phyloP scores from a whole-genome alignment of 192 early-diverging fungal genomes.

The Coemansia sp. region DNA sequence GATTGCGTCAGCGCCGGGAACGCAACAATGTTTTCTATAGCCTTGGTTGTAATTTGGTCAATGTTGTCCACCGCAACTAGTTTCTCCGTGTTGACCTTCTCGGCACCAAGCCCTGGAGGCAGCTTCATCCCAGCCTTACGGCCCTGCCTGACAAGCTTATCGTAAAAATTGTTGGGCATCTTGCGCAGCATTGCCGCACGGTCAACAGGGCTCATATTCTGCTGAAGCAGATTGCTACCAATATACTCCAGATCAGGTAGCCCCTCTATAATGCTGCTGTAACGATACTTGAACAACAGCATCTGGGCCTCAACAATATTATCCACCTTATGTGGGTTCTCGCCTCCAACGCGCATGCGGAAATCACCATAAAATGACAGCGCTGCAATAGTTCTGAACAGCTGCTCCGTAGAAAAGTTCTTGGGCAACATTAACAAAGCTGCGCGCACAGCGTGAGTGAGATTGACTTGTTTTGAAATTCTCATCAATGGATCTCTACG shows the following conservation, averaged over 20 bases:
- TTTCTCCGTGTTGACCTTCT: constrained; percentile 30
- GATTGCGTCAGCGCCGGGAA: constrained; percentile 86
- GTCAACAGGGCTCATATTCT: constrained; percentile 62
- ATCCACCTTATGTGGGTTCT: constrained; percentile 93
- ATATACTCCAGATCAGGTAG: constrained; percentile 50
- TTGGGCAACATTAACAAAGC: constrained; percentile 82
- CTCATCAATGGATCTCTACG: constrained; percentile 49
- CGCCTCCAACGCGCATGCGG: constrained; percentile 86
- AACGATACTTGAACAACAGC: constrained; percentile 51
- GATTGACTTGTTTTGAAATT: constrained; percentile 72
- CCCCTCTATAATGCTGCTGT: constrained; percentile 52
- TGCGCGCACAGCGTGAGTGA: constrained; percentile 77
- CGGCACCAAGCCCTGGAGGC: constrained; percentile 29
- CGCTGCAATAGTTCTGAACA: constrained; percentile 79
- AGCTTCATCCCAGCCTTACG: constrained; percentile 35
- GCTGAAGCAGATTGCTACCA: constrained; percentile 52
- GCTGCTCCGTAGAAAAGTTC: constrained; percentile 75
- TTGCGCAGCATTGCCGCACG: constrained; percentile 73
- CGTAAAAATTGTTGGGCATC: constrained; percentile 76
- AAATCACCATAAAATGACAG: constrained; percentile 93
- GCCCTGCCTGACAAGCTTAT: constrained; percentile 54
- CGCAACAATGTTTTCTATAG: constrained; percentile 66
- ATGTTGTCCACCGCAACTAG: constrained; percentile 39
- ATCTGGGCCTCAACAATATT: constrained; percentile 85
- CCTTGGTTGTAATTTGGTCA: constrained; percentile 42